Base-by-base conservation (phyloP, 768 basidiomycete genomes). In the Tylopilus rubrobrunneus region DNA sequence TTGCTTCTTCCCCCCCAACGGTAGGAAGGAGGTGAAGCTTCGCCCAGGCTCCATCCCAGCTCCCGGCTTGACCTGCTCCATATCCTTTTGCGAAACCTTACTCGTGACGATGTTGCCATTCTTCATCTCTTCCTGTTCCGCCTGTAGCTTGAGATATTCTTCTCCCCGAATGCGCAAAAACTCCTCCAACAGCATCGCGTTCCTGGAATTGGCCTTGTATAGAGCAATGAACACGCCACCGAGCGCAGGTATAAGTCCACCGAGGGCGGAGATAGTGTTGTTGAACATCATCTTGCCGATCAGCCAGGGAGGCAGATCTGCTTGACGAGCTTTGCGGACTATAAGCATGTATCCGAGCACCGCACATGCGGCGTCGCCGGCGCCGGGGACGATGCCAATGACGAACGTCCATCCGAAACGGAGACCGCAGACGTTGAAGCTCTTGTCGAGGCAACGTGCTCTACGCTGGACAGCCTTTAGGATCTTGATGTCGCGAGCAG, bases 201-300 rank as follows among this genome's bases (percentile, higher is more conserved):
- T 97, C 56, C 95, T 78, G 15, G 85, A 88, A 70, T 98, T 98
- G 19, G 92, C 84, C 67, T 93, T 95, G 77, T 76, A 96, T 3
- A 81, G 69, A 2, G 89, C 92, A 34, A 94, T 71, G 1, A 84
- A 63, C 27, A 97, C 60, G 69, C 94, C 91, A 4, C 94, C 94
- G 3, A 81, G 75, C 41, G 87, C 50, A 0, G 92, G 92, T 4
- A 95, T 64, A 44, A 85, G 65, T 1, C 91, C 87, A 12, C 89
- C 74, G 0, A 74, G 75, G 6, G 82, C 83, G 10, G 87, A 84
- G 23, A 93, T 68, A 14, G 78, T 76, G 59, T 89, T 87, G 72
- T 96, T 90, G 52, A 85, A 52, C 29, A 89, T 55, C 94, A 98
- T 96, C 45, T 78, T 78, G 7, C 74, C 72, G 3, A 84, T 54